Evolutionary conservation across 164 flowering plant species (phyloP).

Genomic region (Vitis labrusca): DNA sequence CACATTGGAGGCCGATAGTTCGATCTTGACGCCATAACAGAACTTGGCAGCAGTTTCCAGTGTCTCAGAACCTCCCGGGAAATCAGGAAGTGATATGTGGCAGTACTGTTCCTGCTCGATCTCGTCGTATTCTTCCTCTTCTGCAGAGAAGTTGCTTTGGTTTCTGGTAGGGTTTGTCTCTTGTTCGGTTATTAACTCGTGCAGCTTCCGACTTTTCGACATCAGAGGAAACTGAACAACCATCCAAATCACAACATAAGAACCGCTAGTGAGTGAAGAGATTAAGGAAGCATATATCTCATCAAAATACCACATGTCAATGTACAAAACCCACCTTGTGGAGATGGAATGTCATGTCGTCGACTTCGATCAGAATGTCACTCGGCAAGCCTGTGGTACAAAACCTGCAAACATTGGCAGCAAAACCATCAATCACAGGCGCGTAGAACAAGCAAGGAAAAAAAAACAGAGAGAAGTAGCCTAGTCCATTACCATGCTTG

Average conservation of each 20-base stretch:
- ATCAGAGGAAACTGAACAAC: slow-evolving; percentile 71
- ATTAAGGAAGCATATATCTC: neutral
- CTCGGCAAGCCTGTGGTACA: slow-evolving; percentile 94
- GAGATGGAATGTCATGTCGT: slow-evolving; percentile 82
- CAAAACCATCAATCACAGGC: neutral
- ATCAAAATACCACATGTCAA: neutral
- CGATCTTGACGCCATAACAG: slow-evolving; percentile 84
- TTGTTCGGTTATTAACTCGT: slow-evolving; percentile 55
- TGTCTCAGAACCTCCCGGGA: slow-evolving; percentile 78
- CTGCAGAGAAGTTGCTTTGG: slow-evolving; percentile 5
- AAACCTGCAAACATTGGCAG: slow-evolving; percentile 52
- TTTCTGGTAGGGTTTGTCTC: slow-evolving; percentile 31
- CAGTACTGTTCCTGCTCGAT: slow-evolving; percentile 24
- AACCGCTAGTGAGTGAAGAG: neutral
- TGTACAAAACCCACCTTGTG: slow-evolving; percentile 60
- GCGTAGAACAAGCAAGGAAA: neutral
- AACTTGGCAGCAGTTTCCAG: slow-evolving; percentile 82
- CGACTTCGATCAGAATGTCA: slow-evolving; percentile 83
- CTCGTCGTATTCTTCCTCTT: slow-evolving; percentile 28
- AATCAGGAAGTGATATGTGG: slow-evolving; percentile 51
- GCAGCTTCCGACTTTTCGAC: slow-evolving; percentile 73
- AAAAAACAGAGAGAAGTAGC: neutral
- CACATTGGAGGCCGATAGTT: slow-evolving; percentile 51
- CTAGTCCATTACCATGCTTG: slow-evolving; percentile 73
- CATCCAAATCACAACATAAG: neutral